These are phyloP conservation scores for Angophora floribunda DNA, from an alignment of 345 rosid genomes.

Conservation along the genomic window DNA sequence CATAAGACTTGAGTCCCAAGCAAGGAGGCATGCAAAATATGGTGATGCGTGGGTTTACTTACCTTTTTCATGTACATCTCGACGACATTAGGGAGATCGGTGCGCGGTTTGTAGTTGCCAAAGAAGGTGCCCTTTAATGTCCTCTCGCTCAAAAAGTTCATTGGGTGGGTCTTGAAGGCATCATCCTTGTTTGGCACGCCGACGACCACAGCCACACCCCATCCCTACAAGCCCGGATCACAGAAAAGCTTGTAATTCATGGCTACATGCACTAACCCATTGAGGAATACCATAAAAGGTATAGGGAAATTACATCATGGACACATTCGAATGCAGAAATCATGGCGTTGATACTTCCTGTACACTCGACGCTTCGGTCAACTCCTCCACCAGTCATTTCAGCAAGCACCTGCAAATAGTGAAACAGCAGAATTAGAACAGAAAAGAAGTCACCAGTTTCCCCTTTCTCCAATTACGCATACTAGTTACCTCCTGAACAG, in stretches of 20 bases:
- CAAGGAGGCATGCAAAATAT: neutral
- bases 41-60: neutral
- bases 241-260: neutral
- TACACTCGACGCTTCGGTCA: slow-evolving; percentile 35
- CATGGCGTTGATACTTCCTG: slow-evolving; percentile 29
- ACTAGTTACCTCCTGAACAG: slow-evolving; percentile 19
- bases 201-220: slow-evolving; percentile 36
- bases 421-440: neutral
- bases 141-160: slow-evolving; percentile 20
- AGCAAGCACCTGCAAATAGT: slow-evolving; percentile 13
- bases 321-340: slow-evolving; percentile 36
- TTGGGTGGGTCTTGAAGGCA: slow-evolving; percentile 24
- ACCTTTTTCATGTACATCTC: slow-evolving; percentile 28
- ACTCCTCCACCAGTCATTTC: slow-evolving; percentile 37
- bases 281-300: neutral
- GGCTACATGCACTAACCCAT: neutral
- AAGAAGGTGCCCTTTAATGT: slow-evolving; percentile 31
- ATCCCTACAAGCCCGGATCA: slow-evolving; percentile 6
- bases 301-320: slow-evolving; percentile 13
- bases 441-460: neutral
- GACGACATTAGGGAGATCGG: slow-evolving; percentile 22
- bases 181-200: slow-evolving; percentile 34
- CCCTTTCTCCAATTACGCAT: neutral
- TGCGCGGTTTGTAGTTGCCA: slow-evolving; percentile 28
- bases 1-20: neutral